These are phyloP conservation scores for Boletus barrowsii DNA, from an alignment of 768 basidiomycete species.

Conservation along the genomic window DNA sequence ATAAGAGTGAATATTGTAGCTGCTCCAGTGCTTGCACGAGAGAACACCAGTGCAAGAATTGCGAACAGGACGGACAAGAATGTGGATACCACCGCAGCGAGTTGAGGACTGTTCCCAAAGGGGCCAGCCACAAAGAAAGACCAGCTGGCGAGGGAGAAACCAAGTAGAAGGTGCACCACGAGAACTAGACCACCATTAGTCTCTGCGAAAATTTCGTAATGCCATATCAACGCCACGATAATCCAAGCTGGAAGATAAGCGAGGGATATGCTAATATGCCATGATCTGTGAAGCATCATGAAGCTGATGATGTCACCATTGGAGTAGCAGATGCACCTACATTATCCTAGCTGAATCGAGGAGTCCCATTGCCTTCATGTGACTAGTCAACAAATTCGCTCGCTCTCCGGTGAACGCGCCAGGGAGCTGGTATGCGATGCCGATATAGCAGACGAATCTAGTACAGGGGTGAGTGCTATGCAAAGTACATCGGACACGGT, in stretches of 20 bases:
- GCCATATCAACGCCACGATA: constrained; percentile 62
- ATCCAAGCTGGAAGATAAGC: constrained; percentile 79
- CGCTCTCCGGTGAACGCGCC: constrained; percentile 68
- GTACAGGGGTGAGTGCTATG: background rate
- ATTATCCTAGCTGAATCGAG: constrained; percentile 64
- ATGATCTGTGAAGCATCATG: constrained; percentile 35
- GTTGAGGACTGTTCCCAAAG: constrained; percentile 70
- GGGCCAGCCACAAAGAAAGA: constrained; percentile 68
- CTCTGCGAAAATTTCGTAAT: constrained; percentile 58
- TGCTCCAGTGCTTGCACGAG: constrained; percentile 37
- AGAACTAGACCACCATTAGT: constrained; percentile 61
- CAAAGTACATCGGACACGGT: background rate
- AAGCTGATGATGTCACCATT: background rate
- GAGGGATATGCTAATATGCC: constrained; percentile 65
- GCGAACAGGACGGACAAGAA: constrained; percentile 65
- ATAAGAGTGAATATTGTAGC: constrained; percentile 65
- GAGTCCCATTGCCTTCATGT: constrained; percentile 81
- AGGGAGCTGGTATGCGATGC: constrained; percentile 75
- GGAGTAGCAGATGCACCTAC: constrained; percentile 29
- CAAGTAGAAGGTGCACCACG: constrained; percentile 62
- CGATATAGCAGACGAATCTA: constrained; percentile 69
- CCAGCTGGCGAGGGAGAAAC: constrained; percentile 66
- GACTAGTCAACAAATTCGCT: constrained; percentile 59
- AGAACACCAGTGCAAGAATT: constrained; percentile 59
- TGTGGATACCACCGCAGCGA: constrained; percentile 65